These are phyloP conservation scores for Nissolia schottii DNA, from an alignment of 306 rosid species.

Conservation along the genomic window DNA sequence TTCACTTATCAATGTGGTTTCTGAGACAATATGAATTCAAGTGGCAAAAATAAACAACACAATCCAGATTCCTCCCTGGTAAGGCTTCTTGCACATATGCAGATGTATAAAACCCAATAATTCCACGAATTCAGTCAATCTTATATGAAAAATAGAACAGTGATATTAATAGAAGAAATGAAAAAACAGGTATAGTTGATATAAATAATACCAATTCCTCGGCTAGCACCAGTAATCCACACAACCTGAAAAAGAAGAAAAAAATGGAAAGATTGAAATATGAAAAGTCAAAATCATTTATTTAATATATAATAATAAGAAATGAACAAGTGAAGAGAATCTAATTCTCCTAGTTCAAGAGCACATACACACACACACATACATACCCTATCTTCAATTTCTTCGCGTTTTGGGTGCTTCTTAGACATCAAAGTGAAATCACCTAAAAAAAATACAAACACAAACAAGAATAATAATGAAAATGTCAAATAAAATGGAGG, in stretches of 20 bases:
- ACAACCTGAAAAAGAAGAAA: constrained; percentile 46
- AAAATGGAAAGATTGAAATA: constrained; percentile 10
- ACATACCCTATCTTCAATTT: constrained; percentile 85
- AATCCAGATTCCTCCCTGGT: background rate
- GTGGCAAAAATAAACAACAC: background rate
- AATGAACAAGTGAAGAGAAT: background rate
- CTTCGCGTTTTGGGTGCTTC: constrained; percentile 56
- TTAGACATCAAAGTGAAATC: constrained; percentile 85
- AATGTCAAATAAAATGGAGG: background rate
- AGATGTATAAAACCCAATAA: background rate
- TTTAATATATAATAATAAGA: background rate
- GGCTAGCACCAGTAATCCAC: constrained; percentile 98
- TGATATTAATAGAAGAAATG: background rate
- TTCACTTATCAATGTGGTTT: background rate
- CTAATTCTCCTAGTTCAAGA: background rate
- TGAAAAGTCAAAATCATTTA: background rate
- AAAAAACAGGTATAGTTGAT: background rate
- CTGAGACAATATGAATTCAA: background rate
- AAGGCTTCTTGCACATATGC: background rate
- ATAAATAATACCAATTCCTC: constrained; percentile 90
- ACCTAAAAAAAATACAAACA: constrained; percentile 28
- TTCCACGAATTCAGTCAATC: background rate
- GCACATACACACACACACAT: background rate
- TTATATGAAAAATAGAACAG: background rate
- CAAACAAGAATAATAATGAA: background rate